Evolutionary conservation across 2,329 filamentous ascomycete species (phyloP).

Genomic region (Aspergillus pseudoviridinutans): DNA sequence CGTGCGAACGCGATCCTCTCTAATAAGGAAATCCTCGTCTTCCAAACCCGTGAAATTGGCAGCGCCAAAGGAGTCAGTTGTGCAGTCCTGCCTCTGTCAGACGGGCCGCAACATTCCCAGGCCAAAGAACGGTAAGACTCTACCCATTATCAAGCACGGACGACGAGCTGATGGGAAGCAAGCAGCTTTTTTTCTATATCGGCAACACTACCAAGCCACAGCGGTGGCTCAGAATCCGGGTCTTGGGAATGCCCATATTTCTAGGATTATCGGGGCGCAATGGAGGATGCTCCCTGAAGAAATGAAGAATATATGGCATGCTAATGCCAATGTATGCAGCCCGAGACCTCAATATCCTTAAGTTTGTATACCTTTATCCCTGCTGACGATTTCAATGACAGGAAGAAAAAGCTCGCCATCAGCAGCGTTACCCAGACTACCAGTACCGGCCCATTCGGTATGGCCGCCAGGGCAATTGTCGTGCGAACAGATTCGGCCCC

Average conservation of each 20-base stretch:
- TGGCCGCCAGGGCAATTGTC: constrained; percentile 50
- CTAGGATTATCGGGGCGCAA: constrained; percentile 91
- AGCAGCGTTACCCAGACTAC: constrained; percentile 87
- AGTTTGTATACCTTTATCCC: background rate
- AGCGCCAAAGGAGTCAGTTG: constrained; percentile 39
- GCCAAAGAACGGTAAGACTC: constrained; percentile 63
- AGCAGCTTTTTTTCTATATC: constrained; percentile 94
- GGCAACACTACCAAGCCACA: constrained; percentile 81
- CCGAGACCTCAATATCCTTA: background rate
- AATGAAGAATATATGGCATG: constrained; percentile 81
- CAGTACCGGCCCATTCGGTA: constrained; percentile 81
- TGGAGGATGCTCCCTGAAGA: constrained; percentile 76
- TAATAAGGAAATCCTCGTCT: constrained; percentile 24
- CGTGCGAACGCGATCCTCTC: constrained; percentile 22
- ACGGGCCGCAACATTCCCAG: constrained; percentile 68
- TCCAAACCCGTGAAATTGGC: constrained; percentile 32
- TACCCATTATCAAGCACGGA: constrained; percentile 9
- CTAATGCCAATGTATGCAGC: constrained; percentile 70
- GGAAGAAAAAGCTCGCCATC: constrained; percentile 87
- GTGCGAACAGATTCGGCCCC: constrained; percentile 30
- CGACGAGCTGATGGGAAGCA: constrained; percentile 18
- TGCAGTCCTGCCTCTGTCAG: constrained; percentile 64
- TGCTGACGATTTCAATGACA: constrained; percentile 26
- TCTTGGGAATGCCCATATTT: constrained; percentile 90
- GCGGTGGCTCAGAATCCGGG: constrained; percentile 82